These are phyloP conservation scores for Phaeotremella skinneri DNA, from an alignment of 768 basidiomycete species.

Conservation along the genomic window DNA sequence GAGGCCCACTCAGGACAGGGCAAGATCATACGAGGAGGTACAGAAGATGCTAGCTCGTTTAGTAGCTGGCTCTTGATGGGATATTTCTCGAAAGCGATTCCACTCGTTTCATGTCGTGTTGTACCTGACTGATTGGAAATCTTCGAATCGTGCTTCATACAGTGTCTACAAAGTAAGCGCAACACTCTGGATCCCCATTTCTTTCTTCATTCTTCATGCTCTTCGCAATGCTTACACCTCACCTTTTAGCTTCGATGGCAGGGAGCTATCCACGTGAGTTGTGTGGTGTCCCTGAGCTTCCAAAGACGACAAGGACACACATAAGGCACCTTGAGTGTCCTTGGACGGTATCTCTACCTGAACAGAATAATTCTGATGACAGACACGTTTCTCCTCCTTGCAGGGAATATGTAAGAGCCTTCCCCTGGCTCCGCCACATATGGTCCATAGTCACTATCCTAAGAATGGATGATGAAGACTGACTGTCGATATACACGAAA, in stretches of 20 bases:
- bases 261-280: slow-evolving; percentile 34
- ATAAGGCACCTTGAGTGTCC: too few species aligned
- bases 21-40: neutral
- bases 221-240: neutral
- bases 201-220: neutral
- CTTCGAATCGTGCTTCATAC: neutral
- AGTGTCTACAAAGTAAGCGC: slow-evolving; percentile 18
- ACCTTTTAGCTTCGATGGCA: slow-evolving; percentile 24
- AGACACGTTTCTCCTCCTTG: neutral
- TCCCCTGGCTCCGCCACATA: too few species aligned
- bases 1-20: neutral
- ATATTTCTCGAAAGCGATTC: too few species aligned
- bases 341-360: neutral
- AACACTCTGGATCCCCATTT: neutral
- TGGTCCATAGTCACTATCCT: too few species aligned
- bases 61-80: too few species aligned
- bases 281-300: neutral
- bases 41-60: too few species aligned
- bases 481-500: slow-evolving; percentile 2
- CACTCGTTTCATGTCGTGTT: neutral
- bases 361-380: neutral
- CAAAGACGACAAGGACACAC: too few species aligned
- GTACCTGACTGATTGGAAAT: neutral
- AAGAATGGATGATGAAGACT: too few species aligned
- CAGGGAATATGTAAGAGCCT: slow-evolving; percentile 31